These are phyloP conservation scores for Tulasnella sp. DNA, from an alignment of 768 basidiomycete species.

Conservation along the genomic window DNA sequence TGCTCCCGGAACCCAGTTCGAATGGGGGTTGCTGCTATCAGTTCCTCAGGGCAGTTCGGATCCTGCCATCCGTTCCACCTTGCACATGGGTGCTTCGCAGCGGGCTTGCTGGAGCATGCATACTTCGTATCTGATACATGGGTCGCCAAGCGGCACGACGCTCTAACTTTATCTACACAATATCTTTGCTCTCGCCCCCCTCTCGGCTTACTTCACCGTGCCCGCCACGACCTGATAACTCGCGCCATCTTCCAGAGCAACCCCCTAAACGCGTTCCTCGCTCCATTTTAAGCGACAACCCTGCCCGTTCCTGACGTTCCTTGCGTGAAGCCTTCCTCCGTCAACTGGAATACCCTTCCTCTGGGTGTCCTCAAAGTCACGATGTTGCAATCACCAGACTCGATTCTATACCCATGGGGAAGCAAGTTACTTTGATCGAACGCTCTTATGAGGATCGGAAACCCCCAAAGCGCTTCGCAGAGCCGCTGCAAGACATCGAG, in stretches of 20 bases:
- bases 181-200: background rate
- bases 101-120: background rate
- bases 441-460: background rate
- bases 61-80: background rate
- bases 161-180: constrained; percentile 3
- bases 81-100: background rate
- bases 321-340: background rate
- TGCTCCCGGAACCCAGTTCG: background rate
- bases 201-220: background rate
- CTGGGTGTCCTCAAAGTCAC: background rate
- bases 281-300: background rate
- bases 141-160: background rate
- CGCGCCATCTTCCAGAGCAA: background rate
- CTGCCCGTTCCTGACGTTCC: constrained; percentile 1
- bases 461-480: background rate
- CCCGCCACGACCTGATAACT: background rate
- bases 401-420: background rate
- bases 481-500: background rate
- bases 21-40: constrained; percentile 4
- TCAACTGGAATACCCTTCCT: background rate
- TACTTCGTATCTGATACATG: constrained; percentile 1
- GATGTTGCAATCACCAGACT: background rate
- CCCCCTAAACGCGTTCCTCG: background rate
- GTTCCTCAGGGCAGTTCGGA: background rate
- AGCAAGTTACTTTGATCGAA: background rate